Percentiles rank a stretch among this genome's conserved stretches.
Evolutionary conservation across 1,284 basidiomycete species (phyloP).

Genomic region (Ustilago trichophora): DNA sequence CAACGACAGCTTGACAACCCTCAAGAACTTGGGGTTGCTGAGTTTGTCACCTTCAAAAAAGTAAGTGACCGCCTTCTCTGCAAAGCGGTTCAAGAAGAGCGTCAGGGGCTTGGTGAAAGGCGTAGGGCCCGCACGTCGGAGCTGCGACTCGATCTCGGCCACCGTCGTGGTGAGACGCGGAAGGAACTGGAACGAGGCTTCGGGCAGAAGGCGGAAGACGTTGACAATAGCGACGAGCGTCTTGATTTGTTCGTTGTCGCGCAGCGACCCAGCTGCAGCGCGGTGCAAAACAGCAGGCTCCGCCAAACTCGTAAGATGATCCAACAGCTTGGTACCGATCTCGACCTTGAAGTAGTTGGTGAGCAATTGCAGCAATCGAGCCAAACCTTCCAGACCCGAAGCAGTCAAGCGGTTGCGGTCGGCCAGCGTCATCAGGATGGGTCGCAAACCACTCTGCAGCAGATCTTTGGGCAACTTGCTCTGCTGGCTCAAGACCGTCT

Average conservation of each 20-base stretch:
- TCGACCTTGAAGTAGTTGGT: slow-evolving; percentile 99
- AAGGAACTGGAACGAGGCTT: slow-evolving; percentile 91
- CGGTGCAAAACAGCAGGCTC: slow-evolving; percentile 56
- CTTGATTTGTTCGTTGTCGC: slow-evolving; percentile 89
- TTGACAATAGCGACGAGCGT: slow-evolving; percentile 94
- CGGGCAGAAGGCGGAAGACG: slow-evolving; percentile 88
- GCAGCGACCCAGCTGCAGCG: slow-evolving; percentile 57
- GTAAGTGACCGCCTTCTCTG: slow-evolving; percentile 82
- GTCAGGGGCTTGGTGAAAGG: slow-evolving; percentile 94
- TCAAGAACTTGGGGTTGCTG: slow-evolving; percentile 68
- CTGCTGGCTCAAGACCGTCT: slow-evolving; percentile 85
- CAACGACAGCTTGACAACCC: slow-evolving; percentile 57
- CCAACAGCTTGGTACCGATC: slow-evolving; percentile 95
- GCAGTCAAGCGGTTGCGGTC: slow-evolving; percentile 94
- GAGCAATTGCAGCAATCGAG: slow-evolving; percentile 90
- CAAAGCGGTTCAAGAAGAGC: slow-evolving; percentile 90
- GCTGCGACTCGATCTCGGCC: slow-evolving; percentile 89
- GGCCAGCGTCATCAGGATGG: slow-evolving; percentile 96
- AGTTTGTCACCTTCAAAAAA: slow-evolving; percentile 78
- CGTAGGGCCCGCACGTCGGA: slow-evolving; percentile 87
- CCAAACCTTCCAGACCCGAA: slow-evolving; percentile 89
- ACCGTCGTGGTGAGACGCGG: slow-evolving; percentile 84
- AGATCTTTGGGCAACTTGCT: slow-evolving; percentile 94
- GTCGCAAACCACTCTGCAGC: slow-evolving; percentile 90
- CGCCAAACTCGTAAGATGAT: slow-evolving; percentile 72